Conservation (phyloP, 371 early-diverging fungal genomes). For the Rhizopus stolonifer region DNA sequence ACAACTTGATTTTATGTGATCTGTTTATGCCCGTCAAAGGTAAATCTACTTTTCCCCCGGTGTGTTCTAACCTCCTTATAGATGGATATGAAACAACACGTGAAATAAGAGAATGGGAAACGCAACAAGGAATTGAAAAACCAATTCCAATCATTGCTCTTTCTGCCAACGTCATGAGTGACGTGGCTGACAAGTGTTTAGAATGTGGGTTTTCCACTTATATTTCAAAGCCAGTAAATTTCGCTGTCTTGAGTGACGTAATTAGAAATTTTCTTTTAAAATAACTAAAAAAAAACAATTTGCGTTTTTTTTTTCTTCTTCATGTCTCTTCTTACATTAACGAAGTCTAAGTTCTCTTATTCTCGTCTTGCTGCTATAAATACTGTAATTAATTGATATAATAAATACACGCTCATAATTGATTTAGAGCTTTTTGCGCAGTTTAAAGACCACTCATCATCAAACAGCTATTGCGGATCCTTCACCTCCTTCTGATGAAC, state of each 20-base stretch:
- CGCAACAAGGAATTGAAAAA: slow-evolving; percentile 25
- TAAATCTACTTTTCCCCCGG: slow-evolving; percentile 9
- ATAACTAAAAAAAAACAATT: slow-evolving; percentile 2
- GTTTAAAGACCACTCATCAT: slow-evolving; percentile 5
- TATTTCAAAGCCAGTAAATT: slow-evolving; percentile 67
- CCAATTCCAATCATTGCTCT: slow-evolving; percentile 61
- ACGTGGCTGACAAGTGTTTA: slow-evolving; percentile 56
- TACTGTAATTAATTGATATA: background rate
- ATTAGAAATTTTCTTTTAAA: slow-evolving; percentile 45
- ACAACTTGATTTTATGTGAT: slow-evolving; percentile 59
- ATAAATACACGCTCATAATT: background rate
- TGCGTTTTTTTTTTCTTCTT: background rate
- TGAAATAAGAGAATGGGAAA: slow-evolving; percentile 61
- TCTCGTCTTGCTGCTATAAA: background rate
- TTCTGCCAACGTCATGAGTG: slow-evolving; percentile 68
- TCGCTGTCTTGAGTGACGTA: slow-evolving; percentile 60
- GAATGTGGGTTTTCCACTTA: slow-evolving; percentile 60
- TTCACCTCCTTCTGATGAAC: slow-evolving; percentile 7
- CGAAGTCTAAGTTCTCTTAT: background rate
- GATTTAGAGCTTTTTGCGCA: slow-evolving; percentile 7
- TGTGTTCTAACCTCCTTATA: slow-evolving; percentile 10
- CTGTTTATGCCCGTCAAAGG: slow-evolving; percentile 68
- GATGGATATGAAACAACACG: slow-evolving; percentile 65
- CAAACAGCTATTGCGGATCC: background rate
- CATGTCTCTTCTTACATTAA: slow-evolving; percentile 1